Percentiles rank a stretch among this genome's conserved stretches.
Conservation (phyloP, 495 filamentous ascomycete genomes). For the Barbatosphaeria neglecta region DNA sequence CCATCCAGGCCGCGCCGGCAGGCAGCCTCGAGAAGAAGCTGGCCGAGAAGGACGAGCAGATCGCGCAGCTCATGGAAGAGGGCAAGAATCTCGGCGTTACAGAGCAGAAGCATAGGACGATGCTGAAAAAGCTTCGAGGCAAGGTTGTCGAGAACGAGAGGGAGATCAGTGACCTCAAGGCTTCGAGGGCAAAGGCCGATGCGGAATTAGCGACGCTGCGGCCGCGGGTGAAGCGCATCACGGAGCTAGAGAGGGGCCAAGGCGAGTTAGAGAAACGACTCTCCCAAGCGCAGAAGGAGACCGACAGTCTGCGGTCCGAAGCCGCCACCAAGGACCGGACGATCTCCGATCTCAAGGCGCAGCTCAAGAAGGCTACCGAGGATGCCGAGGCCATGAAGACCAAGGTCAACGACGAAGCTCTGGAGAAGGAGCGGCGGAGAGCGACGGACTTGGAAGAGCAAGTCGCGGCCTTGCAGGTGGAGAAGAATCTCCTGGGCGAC, state of each 20-base stretch:
- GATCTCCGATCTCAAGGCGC: constrained; percentile 57
- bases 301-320: constrained; percentile 55
- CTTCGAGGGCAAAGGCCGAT: constrained; percentile 57
- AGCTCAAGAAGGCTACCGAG: constrained; percentile 56
- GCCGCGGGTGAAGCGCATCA: constrained; percentile 49
- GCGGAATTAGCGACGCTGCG: constrained; percentile 45
- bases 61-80: constrained; percentile 81
- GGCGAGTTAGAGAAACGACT: constrained; percentile 53
- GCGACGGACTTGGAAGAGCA: constrained; percentile 62
- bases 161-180: constrained; percentile 47
- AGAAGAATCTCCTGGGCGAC: constrained; percentile 64
- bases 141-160: constrained; percentile 54
- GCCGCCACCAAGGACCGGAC: constrained; percentile 50
- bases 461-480: constrained; percentile 57
- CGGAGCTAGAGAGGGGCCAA: constrained; percentile 54
- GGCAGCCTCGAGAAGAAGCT: constrained; percentile 65
- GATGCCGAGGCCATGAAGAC: constrained; percentile 56
- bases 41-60: constrained; percentile 80
- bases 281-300: constrained; percentile 53
- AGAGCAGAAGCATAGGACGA: constrained; percentile 70
- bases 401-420: constrained; percentile 52
- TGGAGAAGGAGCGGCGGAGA: constrained; percentile 54
- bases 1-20: constrained; percentile 45
- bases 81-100: constrained; percentile 78
- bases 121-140: constrained; percentile 69